Conservation (phyloP, 805 yeast genomes). For the Starmerella ratchasimensis region DNA sequence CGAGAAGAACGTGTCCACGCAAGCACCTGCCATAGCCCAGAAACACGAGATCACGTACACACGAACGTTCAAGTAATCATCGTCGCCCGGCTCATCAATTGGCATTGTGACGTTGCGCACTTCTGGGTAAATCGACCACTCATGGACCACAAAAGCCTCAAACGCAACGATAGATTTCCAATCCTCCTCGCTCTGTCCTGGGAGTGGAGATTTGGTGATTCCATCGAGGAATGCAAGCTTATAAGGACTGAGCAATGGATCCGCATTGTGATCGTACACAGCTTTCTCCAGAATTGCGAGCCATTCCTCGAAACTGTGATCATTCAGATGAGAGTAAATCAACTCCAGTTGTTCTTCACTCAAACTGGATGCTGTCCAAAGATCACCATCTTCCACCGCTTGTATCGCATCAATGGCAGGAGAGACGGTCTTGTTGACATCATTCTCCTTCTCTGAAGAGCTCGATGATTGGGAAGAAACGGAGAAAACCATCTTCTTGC, state of each 20-base stretch:
- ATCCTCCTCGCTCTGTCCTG: slow-evolving; percentile 17
- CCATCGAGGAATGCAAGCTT: slow-evolving; percentile 28
- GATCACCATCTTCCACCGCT: background rate
- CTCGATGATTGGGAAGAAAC: too few relatives aligned
- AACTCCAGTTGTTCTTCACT: slow-evolving; percentile 12
- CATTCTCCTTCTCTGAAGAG: too few relatives aligned
- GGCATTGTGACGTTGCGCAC: slow-evolving; percentile 45
- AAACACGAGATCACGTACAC: slow-evolving; percentile 37
- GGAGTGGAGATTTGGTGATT: slow-evolving; percentile 18
- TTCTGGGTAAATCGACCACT: slow-evolving; percentile 46
- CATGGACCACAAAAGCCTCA: slow-evolving; percentile 32
- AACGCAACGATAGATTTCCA: slow-evolving; percentile 20
- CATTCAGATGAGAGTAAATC: slow-evolving; percentile 16
- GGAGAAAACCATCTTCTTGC: too few relatives aligned
- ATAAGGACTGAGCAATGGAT: slow-evolving; percentile 34
- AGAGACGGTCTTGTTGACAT: too few relatives aligned
- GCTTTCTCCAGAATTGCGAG: slow-evolving; percentile 31
- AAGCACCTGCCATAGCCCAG: slow-evolving; percentile 42
- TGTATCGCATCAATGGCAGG: too few relatives aligned
- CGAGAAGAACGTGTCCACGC: slow-evolving; percentile 45
- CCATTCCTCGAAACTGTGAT: slow-evolving; percentile 29
- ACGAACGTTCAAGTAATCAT: slow-evolving; percentile 38
- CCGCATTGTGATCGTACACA: slow-evolving; percentile 32
- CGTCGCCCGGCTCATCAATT: slow-evolving; percentile 35
- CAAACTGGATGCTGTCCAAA: slow-evolving; percentile 3